Conservation (phyloP, 2,329 filamentous ascomycete species). For the Aspergillus sp. region DNA sequence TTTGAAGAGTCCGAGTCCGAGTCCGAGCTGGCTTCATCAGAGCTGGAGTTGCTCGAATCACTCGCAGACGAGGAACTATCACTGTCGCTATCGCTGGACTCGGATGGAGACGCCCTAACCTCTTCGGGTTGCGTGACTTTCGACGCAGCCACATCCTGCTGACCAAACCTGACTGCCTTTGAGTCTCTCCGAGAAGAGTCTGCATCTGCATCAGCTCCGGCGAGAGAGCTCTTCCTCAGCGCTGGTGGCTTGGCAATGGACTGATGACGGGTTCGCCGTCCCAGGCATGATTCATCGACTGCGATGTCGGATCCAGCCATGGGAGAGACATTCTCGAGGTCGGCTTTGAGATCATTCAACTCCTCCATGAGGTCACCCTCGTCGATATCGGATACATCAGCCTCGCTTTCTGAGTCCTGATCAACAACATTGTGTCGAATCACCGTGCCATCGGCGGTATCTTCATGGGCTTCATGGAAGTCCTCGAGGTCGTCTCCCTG, state of each 20-base stretch:
- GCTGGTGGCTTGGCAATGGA: not conserved
- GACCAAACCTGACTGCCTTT: constrained; percentile 34
- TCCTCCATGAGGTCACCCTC: constrained; percentile 45
- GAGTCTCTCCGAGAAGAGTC: constrained; percentile 26
- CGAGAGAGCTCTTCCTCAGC: constrained; percentile 12
- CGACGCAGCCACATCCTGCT: constrained; percentile 11
- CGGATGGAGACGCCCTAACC: constrained; percentile 4
- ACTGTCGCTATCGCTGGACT: constrained; percentile 6
- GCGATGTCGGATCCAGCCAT: constrained; percentile 19
- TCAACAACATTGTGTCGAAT: constrained; percentile 34
- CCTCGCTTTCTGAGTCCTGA: constrained; percentile 29
- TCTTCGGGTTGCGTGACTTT: constrained; percentile 11
- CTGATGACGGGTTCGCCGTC: not conserved
- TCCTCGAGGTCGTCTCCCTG: constrained; percentile 25
- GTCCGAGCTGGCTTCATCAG: constrained; percentile 16
- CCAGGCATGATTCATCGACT: constrained; percentile 11
- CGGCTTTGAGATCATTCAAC: constrained; percentile 44
- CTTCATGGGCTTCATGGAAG: constrained; percentile 20
- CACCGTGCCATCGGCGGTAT: constrained; percentile 35
- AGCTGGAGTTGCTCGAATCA: constrained; percentile 11
- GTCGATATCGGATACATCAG: constrained; percentile 29
- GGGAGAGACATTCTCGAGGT: constrained; percentile 34
- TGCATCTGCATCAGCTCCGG: constrained; percentile 19
- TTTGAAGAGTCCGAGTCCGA: constrained; percentile 21
- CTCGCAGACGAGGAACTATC: constrained; percentile 33